phyloP scores from a whole-genome alignment of 176 grass and related monocot species.

The Oryza australiensis region DNA sequence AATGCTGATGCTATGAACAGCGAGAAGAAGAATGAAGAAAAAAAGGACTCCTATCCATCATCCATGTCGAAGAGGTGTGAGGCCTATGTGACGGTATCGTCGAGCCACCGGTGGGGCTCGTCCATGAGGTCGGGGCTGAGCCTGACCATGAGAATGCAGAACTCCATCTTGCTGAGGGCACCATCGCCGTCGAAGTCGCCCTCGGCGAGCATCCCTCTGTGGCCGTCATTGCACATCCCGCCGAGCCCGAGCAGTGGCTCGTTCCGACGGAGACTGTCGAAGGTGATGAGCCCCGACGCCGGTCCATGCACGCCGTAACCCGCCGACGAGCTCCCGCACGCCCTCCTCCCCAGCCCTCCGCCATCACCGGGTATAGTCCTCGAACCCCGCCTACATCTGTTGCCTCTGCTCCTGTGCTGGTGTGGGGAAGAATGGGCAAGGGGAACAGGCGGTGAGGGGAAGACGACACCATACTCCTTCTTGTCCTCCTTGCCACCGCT shows the following conservation, averaged over 20 bases:
- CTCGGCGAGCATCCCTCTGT: conserved; percentile 84
- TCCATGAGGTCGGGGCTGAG: conserved; percentile 95
- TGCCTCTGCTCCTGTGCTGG: no score
- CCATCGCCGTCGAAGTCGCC: conserved; percentile 88
- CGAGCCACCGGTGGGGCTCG: conserved; percentile 49
- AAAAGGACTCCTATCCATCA: conserved; percentile 18
- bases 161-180: conserved; percentile 83
- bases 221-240: conserved; percentile 64
- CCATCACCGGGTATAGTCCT: no score
- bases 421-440: no score
- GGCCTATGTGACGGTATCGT: conserved; percentile 50
- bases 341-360: no score
- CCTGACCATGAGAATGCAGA: conserved; percentile 89
- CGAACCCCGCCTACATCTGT: no score
- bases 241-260: conserved; percentile 68
- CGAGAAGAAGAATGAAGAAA: neutral
- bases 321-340: conserved; percentile 75
- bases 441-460: no score
- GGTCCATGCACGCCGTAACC: conserved; percentile 84
- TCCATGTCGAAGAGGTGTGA: conserved; percentile 43
- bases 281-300: conserved; percentile 55
- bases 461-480: no score
- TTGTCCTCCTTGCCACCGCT: no score
- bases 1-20: conserved; percentile 56
- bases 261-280: conserved; percentile 79